phyloP scores from a whole-genome alignment of 345 rosid genomes.

The Nephelium lappaceum region DNA sequence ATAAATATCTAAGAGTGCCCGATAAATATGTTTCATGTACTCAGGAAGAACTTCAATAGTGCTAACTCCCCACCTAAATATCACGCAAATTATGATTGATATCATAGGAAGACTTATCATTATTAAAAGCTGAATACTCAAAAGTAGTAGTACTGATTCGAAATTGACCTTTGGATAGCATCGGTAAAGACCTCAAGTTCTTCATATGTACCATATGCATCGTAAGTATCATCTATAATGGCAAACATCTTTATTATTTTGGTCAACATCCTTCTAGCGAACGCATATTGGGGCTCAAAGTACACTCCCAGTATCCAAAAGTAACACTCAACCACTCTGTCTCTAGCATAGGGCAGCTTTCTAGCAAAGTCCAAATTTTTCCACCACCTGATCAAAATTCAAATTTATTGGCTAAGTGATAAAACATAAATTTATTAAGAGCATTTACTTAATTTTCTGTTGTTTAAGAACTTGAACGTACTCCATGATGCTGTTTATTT shows the following conservation, averaged over 20 bases:
- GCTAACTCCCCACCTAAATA: conserved; percentile 22
- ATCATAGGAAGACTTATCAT: too few relatives aligned
- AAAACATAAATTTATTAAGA: too few relatives aligned
- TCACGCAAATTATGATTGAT: not conserved
- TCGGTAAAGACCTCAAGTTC: conserved; percentile 23
- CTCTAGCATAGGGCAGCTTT: conserved; percentile 26
- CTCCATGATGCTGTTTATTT: conserved; percentile 9
- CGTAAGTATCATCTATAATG: conserved; percentile 33
- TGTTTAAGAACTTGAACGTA: not conserved
- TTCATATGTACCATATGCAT: conserved; percentile 24
- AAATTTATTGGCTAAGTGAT: not conserved
- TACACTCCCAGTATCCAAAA: conserved; percentile 18
- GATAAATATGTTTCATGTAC: conserved; percentile 20
- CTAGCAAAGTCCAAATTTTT: conserved; percentile 16
- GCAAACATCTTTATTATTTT: conserved; percentile 17
- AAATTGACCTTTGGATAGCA: not conserved
- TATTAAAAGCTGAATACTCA: too few relatives aligned
- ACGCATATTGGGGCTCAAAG: conserved; percentile 10
- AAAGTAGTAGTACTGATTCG: too few relatives aligned
- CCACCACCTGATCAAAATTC: conserved; percentile 27
- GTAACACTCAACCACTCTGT: conserved; percentile 22
- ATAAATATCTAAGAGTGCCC: conserved; percentile 13
- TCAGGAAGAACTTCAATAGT: conserved; percentile 14
- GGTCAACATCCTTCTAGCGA: conserved; percentile 5
- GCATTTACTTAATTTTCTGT: too few relatives aligned